Evolutionary conservation across 1,139 yeast genomes (phyloP), one percentile per base, ranked within the genome.

Genomic region (Petasospora rhodanensis): DNA sequence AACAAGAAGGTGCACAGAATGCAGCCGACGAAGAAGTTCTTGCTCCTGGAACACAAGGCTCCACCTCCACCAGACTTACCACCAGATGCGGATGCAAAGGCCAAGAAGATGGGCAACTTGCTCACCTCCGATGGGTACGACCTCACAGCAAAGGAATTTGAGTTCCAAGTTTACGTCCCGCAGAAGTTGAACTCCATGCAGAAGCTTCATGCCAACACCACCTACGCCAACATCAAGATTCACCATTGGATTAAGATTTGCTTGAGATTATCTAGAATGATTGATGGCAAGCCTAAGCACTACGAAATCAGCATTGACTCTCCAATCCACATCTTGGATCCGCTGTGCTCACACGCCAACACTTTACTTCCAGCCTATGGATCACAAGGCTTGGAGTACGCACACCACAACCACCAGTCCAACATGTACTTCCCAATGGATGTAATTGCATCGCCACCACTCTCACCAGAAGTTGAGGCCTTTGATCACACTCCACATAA

Each of bases 181-280:
- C 75, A 73, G 40, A 61, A 59, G 36, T 57, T 80, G 42, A 70
- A 68, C 38, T 72, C 70, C 37, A 62, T 70, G 49, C 59, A 61
- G 41, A 54, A 61, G 32, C 58, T 87, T 27, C 94, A 84, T 51
- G 94, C 96, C 2, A 91, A 89, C 56, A 84, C 96, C 1, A 75
- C 86, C 3, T 79, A 71, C 47, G 74, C 73, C 22, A 76, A 77
- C 47, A 84, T 91, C 44, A 85, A 85, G 57, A 70, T 89, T 7
- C 91, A 84, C 50, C 98, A 91, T 60, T 89, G 97, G 96, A 76
- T 91, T 48, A 91, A 89, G 58, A 73, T 91, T 11, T 80, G 93
- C 42, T 60, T 91, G 33, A 65, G 97, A 32, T 66, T 91, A 18
- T 83, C 95, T 11, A 75, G 73, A 45, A 55, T 66, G 9, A 77